Evolutionary conservation across 1,284 basidiomycete genomes (phyloP).

Genomic region (Tilletiopsis washingtonensis): DNA sequence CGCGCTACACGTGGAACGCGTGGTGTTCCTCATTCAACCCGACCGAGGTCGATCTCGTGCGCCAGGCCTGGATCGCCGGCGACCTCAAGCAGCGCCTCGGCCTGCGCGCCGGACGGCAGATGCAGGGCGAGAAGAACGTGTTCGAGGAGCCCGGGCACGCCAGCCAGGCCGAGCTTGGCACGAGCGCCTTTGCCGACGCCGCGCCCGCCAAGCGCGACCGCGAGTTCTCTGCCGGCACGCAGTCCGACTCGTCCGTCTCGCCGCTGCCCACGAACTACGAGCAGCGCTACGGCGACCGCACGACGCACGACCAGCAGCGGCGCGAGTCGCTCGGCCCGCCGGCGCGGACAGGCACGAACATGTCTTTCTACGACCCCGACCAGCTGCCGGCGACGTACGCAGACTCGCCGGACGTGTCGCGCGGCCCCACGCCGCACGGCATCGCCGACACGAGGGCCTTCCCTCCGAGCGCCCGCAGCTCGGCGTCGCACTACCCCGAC

Average conservation of each 20-base stretch:
- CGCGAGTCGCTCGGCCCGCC: constrained; percentile 1
- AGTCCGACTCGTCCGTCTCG: not conserved
- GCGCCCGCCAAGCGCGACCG: not conserved
- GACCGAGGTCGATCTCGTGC: constrained; percentile 34
- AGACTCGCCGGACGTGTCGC: not conserved
- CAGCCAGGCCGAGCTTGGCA: not conserved
- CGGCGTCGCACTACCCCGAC: not conserved
- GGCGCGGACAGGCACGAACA: constrained; percentile 9
- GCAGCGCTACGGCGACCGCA: not conserved
- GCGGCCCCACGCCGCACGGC: not conserved
- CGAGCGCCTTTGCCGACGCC: not conserved
- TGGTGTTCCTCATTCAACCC: constrained; percentile 30
- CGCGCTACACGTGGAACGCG: constrained; percentile 29
- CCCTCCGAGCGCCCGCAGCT: not conserved
- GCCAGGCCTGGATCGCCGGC: constrained; percentile 35
- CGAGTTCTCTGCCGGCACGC: not conserved
- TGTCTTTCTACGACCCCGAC: constrained; percentile 29
- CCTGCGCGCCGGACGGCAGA: constrained; percentile 3
- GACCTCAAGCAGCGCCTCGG: constrained; percentile 36
- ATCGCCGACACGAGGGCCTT: not conserved
- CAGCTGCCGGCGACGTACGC: constrained; percentile 7
- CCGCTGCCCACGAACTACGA: not conserved
- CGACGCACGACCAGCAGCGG: not conserved
- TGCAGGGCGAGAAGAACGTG: not conserved
- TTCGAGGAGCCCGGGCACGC: not conserved